Percentiles rank a stretch among this genome's conserved stretches.
phyloP scores from a whole-genome alignment of 192 early-diverging fungal species.

The Thoreauomyces humboldtii region DNA sequence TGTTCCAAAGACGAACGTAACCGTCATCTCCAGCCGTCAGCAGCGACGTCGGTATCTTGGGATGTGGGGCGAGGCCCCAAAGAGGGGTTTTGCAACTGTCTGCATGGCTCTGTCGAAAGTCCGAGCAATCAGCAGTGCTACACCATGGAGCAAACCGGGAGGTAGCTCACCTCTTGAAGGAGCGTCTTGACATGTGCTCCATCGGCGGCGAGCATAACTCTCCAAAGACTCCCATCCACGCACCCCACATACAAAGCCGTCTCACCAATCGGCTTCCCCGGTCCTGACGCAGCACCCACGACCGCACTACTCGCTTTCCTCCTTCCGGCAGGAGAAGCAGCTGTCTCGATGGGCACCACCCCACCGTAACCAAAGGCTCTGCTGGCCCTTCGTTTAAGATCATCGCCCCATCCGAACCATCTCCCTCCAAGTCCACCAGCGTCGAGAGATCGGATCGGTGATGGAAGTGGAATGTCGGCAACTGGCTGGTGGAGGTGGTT shows the following conservation, averaged over 20 bases:
- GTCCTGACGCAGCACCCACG: too few species aligned
- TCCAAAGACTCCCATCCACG: constrained; percentile 25
- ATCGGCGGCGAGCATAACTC: constrained; percentile 1
- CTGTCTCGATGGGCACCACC: constrained; percentile 1
- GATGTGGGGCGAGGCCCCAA: constrained; percentile 41
- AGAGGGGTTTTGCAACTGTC: constrained; percentile 1
- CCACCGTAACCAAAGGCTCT: constrained; percentile 18
- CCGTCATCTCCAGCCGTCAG: constrained; percentile 34
- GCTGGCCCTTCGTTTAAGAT: constrained; percentile 23
- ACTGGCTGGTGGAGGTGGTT: constrained; percentile 25
- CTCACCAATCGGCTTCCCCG: neutral
- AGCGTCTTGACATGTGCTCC: constrained; percentile 4
- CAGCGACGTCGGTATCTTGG: constrained; percentile 12
- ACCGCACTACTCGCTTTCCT: too few species aligned
- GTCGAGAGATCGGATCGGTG: constrained; percentile 23
- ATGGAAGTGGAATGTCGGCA: constrained; percentile 1
- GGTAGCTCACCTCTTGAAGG: constrained; percentile 17
- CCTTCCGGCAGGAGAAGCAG: too few species aligned
- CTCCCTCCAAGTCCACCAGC: constrained; percentile 15
- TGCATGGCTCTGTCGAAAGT: constrained; percentile 20
- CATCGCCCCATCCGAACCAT: constrained; percentile 29
- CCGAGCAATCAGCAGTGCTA: too few species aligned
- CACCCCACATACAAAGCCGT: constrained; percentile 19
- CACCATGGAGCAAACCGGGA: too few species aligned
- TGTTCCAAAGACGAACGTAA: constrained; percentile 25